Base-by-base conservation (phyloP, 2,329 filamentous ascomycete genomes). In the Claviceps purpurea region DNA sequence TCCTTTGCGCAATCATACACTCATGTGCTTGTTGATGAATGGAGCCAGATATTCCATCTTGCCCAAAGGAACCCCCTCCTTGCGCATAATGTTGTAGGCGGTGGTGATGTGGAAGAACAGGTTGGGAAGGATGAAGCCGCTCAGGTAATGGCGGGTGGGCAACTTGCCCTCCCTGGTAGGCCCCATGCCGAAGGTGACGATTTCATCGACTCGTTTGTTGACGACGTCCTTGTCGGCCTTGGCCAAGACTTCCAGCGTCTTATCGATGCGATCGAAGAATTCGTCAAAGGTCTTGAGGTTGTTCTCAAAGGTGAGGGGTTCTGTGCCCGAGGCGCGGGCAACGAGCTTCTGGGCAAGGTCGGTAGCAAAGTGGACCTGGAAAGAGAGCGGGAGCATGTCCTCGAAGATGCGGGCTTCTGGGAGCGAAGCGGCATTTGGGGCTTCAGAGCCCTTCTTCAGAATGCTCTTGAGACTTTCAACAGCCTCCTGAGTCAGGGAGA, bases 91-190 rank as follows among this genome's bases (percentile, higher is more conserved):
- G 22, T 65, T 70, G 66, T 86, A 86, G 10, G 77, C 71, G 13
- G 73, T 81, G 3, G 65, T 72, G 14, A 78, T 57, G 61, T 86
- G 83, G 65, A 86, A 87, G 68, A 73, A 83, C 58, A 84, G 65
- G 60, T 85, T 83, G 22, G 82, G 80, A 44, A 81, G 52, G 4
- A 66, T 70, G 62, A 73, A 79, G 3, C 65, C 65, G 42, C 65
- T 60, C 22, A 77, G 60, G 60, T 78, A 84, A 2, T 68, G 64
- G 46, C 57, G 34, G 47, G 57, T 61, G 39, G 57, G 53, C 48
- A 67, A 50, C 42, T 60, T 40, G 37, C 53, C 60, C n/a, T 50
- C 55, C 54, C 61, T 64, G 39, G 56, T 55, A 18, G 61, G 57
- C 1, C 67, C 68, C 5, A 70, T n/a, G 2, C 56, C 60, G 4